Evolutionary conservation across 768 basidiomycete species (phyloP).

Genomic region (Tephrocybe sp.): DNA sequence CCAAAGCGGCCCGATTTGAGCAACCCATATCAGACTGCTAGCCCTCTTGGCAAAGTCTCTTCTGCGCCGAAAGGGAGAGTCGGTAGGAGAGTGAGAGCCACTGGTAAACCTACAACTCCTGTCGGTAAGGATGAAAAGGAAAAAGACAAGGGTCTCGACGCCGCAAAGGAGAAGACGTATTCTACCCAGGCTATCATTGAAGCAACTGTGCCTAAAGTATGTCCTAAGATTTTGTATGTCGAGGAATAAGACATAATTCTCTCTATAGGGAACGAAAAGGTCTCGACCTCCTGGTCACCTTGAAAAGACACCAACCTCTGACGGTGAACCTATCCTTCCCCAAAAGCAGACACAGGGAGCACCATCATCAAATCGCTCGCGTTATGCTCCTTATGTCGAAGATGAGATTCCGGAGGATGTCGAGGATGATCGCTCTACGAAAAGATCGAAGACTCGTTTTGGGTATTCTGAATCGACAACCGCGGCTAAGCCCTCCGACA

Average conservation of each 20-base stretch:
- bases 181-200: conserved; percentile 73
- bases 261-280: conserved; percentile 80
- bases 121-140: conserved; percentile 23
- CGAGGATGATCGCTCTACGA: conserved; percentile 37
- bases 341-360: conserved; percentile 1
- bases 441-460: conserved; percentile 45
- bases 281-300: conserved; percentile 66
- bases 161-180: conserved; percentile 26
- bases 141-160: conserved; percentile 23
- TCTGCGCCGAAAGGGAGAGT: conserved; percentile 39
- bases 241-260: not conserved
- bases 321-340: conserved; percentile 10
- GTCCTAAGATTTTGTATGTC: conserved; percentile 16
- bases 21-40: conserved; percentile 77
- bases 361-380: conserved; percentile 15
- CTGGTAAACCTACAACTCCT: conserved; percentile 36
- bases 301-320: conserved; percentile 29
- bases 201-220: conserved; percentile 71
- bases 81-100: conserved; percentile 41
- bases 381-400: conserved; percentile 21
- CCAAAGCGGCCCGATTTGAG: conserved; percentile 63
- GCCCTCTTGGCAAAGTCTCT: conserved; percentile 51
- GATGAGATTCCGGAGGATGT: conserved; percentile 40
- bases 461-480: conserved; percentile 16
- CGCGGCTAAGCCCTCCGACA: conserved; percentile 17